Percentiles rank a stretch among this genome's conserved stretches.
phyloP scores from a whole-genome alignment of 495 filamentous ascomycete species.

The Podospora sp. region DNA sequence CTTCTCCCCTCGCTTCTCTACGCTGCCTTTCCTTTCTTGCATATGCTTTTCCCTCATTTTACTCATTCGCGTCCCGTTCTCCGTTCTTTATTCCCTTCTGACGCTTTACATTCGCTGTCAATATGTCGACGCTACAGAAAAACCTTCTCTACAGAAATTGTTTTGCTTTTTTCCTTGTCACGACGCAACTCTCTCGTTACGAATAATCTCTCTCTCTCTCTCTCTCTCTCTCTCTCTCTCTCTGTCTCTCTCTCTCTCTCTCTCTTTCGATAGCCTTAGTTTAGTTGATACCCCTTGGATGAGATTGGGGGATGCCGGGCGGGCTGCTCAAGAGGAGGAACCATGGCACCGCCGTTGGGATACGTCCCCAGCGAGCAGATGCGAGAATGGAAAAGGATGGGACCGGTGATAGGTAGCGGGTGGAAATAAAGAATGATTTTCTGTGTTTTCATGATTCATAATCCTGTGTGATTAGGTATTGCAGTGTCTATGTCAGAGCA shows the following conservation, averaged over 20 bases:
- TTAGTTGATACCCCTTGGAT: slow-evolving; percentile 16
- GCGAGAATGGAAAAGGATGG: background rate
- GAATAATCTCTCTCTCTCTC: background rate
- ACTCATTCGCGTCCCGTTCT: background rate
- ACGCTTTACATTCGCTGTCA: slow-evolving; percentile 3
- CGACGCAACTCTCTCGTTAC: background rate
- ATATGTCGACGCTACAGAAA: slow-evolving; percentile 1
- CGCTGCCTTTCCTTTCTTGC: background rate
- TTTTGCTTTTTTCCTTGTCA: slow-evolving; percentile 5
- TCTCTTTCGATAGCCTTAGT: background rate
- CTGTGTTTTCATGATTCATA: background rate
- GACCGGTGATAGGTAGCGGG: background rate
- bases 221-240: slow-evolving; percentile 4
- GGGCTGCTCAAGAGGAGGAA: slow-evolving; percentile 5
- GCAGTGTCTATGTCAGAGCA: background rate
- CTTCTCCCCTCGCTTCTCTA: background rate
- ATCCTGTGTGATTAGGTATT: background rate
- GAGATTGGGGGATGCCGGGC: background rate
- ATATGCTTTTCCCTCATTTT: background rate
- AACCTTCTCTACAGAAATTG: background rate
- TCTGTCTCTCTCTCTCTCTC: background rate
- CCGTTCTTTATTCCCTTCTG: background rate
- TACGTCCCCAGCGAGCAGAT: background rate
- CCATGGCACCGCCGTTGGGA: background rate
- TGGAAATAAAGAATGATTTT: background rate